Evolutionary conservation across 441 rosid species (phyloP).

Genomic region (Hypseocharis bilobata): DNA sequence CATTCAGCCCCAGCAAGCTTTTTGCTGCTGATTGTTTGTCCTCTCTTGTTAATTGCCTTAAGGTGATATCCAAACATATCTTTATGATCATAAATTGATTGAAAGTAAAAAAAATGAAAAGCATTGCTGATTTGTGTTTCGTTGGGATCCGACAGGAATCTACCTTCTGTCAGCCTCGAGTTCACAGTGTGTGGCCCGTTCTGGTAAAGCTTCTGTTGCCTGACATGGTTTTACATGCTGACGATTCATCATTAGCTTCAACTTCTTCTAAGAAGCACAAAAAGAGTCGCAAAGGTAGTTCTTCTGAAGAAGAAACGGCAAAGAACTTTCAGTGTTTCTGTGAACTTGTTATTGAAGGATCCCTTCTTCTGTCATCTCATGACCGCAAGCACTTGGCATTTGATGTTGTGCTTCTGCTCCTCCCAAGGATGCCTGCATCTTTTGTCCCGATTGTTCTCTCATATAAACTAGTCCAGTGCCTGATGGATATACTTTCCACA

Average conservation of each 20-base stretch:
- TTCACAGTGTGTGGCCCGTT: slow-evolving; percentile 75
- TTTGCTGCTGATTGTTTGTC: slow-evolving; percentile 66
- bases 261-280: slow-evolving; percentile 72
- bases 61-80: slow-evolving; percentile 38
- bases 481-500: slow-evolving; percentile 75
- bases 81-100: neutral
- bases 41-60: slow-evolving; percentile 54
- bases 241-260: slow-evolving; percentile 49
- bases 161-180: slow-evolving; percentile 90
- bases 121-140: slow-evolving; percentile 13
- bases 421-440: slow-evolving; percentile 73
- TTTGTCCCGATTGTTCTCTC: slow-evolving; percentile 54
- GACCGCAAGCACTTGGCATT: slow-evolving; percentile 87
- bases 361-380: slow-evolving; percentile 73
- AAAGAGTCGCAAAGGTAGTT: slow-evolving; percentile 56
- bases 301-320: slow-evolving; percentile 66
- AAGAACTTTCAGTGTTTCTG: slow-evolving; percentile 49
- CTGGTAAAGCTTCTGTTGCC: slow-evolving; percentile 69
- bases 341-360: slow-evolving; percentile 57
- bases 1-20: slow-evolving; percentile 52
- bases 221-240: slow-evolving; percentile 49
- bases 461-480: slow-evolving; percentile 71
- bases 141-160: slow-evolving; percentile 59
- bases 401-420: slow-evolving; percentile 63
- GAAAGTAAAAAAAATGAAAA: neutral